Evolutionary conservation across 495 filamentous ascomycete genomes (phyloP).

Genomic region (Xylaria acuta): DNA sequence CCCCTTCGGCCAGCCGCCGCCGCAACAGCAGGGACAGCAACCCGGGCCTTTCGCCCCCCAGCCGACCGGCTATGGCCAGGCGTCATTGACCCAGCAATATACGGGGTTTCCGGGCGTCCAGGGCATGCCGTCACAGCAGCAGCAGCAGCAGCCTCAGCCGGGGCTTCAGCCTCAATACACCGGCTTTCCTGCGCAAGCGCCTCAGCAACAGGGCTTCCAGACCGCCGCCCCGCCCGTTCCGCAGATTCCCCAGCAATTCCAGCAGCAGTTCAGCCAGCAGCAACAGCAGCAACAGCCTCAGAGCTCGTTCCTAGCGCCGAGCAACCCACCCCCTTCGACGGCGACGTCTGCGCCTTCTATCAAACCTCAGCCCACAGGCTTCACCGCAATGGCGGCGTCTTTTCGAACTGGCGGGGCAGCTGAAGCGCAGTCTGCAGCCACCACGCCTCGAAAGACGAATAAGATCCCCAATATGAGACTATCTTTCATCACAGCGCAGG

Average conservation of each 20-base stretch:
- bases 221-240: constrained; percentile 62
- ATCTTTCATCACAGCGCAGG: constrained; percentile 92
- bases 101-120: constrained; percentile 60
- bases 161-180: constrained; percentile 65
- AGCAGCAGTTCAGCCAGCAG: constrained; percentile 52
- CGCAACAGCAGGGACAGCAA: constrained; percentile 64
- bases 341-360: constrained; percentile 50
- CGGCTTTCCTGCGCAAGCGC: constrained; percentile 55
- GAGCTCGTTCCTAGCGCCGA: constrained; percentile 46
- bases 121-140: constrained; percentile 55
- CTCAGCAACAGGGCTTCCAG: constrained; percentile 53
- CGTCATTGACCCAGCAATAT: constrained; percentile 69
- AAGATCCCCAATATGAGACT: constrained; percentile 96
- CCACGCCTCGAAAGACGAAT: constrained; percentile 51
- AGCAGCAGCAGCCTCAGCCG: constrained; percentile 52
- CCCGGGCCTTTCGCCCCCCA: constrained; percentile 66
- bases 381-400: constrained; percentile 83
- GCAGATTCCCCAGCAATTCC: constrained; percentile 61
- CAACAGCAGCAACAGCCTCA: constrained; percentile 50
- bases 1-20: constrained; percentile 64
- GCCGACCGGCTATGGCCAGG: constrained; percentile 62
- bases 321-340: constrained; percentile 37
- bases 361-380: constrained; percentile 76
- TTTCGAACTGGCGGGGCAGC: constrained; percentile 68
- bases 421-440: constrained; percentile 57